phyloP scores from a whole-genome alignment of 2,329 filamentous ascomycete genomes.

The Cladophialophora chaetospira region DNA sequence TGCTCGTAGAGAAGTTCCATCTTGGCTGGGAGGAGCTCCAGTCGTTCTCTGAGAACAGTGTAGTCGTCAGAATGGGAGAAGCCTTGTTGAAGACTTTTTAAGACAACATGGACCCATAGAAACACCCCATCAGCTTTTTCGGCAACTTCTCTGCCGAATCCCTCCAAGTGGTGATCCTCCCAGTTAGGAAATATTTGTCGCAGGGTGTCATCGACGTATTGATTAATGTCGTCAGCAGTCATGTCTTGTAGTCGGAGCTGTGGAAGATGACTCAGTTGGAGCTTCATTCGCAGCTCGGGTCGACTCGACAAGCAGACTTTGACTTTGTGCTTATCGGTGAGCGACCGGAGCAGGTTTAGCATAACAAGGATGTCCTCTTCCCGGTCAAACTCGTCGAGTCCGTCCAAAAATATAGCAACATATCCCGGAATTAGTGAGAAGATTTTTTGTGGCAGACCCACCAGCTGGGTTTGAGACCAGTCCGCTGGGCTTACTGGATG shows the following conservation, averaged over 20 bases:
- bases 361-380: neutral
- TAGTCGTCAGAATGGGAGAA: neutral
- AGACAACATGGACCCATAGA: neutral
- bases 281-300: neutral
- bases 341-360: neutral
- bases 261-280: neutral
- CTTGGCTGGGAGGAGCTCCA: neutral
- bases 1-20: neutral
- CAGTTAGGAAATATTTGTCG: neutral
- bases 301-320: neutral
- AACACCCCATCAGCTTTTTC: neutral
- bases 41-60: neutral
- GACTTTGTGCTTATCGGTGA: neutral
- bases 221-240: neutral
- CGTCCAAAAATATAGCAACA: neutral
- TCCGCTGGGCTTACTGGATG: neutral
- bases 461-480: neutral
- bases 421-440: neutral
- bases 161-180: neutral
- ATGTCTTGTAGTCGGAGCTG: neutral
- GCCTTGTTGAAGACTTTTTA: neutral
- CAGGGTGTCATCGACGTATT: neutral
- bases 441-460: neutral
- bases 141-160: neutral
- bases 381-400: neutral